A percentile compares a stretch with the other conserved stretches of the same genome.
Evolutionary conservation across 179 eudicot genomes (phyloP).

Genomic region (Heliamphora pulchella): DNA sequence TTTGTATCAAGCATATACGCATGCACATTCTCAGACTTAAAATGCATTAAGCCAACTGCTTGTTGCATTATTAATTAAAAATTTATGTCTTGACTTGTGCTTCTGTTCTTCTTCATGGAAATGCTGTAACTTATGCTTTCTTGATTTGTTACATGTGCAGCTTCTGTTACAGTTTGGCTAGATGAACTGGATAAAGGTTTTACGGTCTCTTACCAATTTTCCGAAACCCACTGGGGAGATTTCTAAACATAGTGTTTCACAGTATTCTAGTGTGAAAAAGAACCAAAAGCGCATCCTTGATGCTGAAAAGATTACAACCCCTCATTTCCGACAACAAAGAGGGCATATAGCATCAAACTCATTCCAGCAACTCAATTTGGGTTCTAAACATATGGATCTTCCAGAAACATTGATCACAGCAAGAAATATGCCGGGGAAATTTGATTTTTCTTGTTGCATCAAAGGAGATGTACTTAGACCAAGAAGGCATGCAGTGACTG

Average conservation of each 20-base stretch:
- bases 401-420: not conserved
- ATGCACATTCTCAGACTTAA: not conserved
- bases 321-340: conserved; percentile 8
- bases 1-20: not conserved
- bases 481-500: conserved; percentile 18
- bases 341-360: conserved; percentile 9
- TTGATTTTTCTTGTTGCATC: conserved; percentile 5
- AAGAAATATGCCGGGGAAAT: conserved; percentile 20
- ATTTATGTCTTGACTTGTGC: not conserved
- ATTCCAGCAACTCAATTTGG: conserved; percentile 5
- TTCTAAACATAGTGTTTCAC: conserved; percentile 17
- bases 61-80: not conserved
- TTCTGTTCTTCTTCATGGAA: conserved; percentile 13
- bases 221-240: conserved; percentile 6
- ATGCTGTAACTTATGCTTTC: conserved; percentile 41
- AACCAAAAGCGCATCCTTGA: conserved; percentile 15
- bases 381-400: conserved; percentile 12
- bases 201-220: conserved; percentile 16
- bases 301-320: conserved; percentile 13
- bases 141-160: conserved; percentile 23
- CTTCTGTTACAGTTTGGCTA: not conserved
- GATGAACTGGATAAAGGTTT: conserved; percentile 46
- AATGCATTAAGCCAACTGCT: not conserved
- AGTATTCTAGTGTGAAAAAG: conserved; percentile 14
- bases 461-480: conserved; percentile 18